Conservation (phyloP, 2,329 filamentous ascomycete genomes). For the Talaromyces funiculosus region DNA sequence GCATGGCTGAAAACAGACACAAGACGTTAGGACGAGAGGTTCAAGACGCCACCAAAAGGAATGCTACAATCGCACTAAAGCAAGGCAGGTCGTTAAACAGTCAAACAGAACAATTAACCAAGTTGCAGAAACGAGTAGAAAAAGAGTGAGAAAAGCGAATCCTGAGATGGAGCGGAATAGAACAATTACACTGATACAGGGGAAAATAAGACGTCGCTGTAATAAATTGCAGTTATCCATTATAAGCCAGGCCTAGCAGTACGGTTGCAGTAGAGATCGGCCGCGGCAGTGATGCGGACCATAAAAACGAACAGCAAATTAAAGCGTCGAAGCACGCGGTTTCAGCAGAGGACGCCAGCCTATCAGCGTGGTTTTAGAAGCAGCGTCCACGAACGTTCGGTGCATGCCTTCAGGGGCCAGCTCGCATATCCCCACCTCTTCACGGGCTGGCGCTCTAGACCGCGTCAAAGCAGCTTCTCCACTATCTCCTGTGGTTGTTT, state of each 20-base stretch:
- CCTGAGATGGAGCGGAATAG: background rate
- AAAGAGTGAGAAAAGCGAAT: background rate
- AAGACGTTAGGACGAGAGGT: background rate
- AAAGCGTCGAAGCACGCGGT: background rate
- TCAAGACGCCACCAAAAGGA: background rate
- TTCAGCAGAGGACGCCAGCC: background rate
- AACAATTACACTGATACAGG: background rate
- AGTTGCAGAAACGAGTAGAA: background rate
- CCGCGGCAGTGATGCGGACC: background rate
- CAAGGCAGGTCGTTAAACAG: background rate
- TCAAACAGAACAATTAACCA: background rate
- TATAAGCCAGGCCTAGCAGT: background rate
- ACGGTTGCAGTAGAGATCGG: background rate
- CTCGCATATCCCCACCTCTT: background rate
- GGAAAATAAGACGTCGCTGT: background rate
- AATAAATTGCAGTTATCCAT: background rate
- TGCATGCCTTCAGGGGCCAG: background rate
- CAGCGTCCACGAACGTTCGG: background rate
- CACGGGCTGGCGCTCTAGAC: background rate
- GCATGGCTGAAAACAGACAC: slow-evolving; percentile 6
- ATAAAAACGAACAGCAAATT: background rate
- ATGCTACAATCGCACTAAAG: background rate
- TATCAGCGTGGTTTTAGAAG: background rate
- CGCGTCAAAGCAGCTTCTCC: background rate
- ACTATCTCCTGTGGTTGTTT: background rate